A percentile compares a stretch with the other conserved stretches of the same genome.
Evolutionary conservation across 1,139 yeast species (phyloP).

Genomic region (Saccharomyces hybrid): DNA sequence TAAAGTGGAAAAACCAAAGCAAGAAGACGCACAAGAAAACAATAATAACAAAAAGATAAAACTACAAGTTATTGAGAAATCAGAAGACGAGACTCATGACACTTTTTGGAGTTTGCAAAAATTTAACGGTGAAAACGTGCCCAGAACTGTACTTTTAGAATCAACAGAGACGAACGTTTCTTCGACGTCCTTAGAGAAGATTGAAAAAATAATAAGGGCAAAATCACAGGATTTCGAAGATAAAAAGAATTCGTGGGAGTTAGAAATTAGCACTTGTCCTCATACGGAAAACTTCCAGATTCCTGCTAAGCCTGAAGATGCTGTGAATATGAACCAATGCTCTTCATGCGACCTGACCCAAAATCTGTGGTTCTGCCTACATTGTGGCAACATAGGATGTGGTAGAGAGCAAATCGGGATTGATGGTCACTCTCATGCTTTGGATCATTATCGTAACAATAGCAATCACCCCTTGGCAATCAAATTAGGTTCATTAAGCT

Average conservation of each 20-base stretch:
- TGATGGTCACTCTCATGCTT: slow-evolving; percentile 86
- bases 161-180: slow-evolving; percentile 9
- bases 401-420: slow-evolving; percentile 91
- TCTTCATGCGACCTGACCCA: slow-evolving; percentile 58
- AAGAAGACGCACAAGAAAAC: slow-evolving; percentile 7
- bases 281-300: slow-evolving; percentile 55
- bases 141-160: slow-evolving; percentile 3
- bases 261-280: slow-evolving; percentile 70
- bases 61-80: slow-evolving; percentile 62
- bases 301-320: slow-evolving; percentile 20
- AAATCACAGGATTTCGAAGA: slow-evolving; percentile 60
- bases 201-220: slow-evolving; percentile 49
- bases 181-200: slow-evolving; percentile 23
- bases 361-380: slow-evolving; percentile 87
- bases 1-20: slow-evolving; percentile 18
- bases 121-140: slow-evolving; percentile 6
- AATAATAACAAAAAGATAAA: slow-evolving; percentile 51
- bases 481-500: slow-evolving; percentile 81
- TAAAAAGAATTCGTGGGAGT: slow-evolving; percentile 88
- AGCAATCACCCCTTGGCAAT: slow-evolving; percentile 72
- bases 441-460: slow-evolving; percentile 52
- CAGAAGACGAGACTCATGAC: slow-evolving; percentile 63
- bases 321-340: slow-evolving; percentile 42
- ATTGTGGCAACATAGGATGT: slow-evolving; percentile 86
- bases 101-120: slow-evolving; percentile 29